Evolutionary conservation across 2,329 filamentous ascomycete genomes (phyloP).

Genomic region (Didymellaceae sp.): DNA sequence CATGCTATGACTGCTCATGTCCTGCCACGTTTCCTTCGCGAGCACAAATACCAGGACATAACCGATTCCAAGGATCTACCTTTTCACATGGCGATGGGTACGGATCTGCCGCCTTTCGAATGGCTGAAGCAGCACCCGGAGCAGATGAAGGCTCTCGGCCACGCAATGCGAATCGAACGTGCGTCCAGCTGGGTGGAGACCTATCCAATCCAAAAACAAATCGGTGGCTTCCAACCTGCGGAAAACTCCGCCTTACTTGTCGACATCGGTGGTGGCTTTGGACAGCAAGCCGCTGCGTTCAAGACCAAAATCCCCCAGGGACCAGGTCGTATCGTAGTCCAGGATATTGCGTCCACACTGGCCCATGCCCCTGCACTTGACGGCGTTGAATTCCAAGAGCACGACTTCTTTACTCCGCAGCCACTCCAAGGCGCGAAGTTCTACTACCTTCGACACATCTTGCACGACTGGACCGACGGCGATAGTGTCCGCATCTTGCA

Average conservation of each 20-base stretch:
- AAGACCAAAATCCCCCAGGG: slow-evolving; percentile 24
- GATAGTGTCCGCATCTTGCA: slow-evolving; percentile 37
- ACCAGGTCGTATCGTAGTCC: slow-evolving; percentile 30
- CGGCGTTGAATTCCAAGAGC: slow-evolving; percentile 36
- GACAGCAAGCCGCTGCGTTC: slow-evolving; percentile 34
- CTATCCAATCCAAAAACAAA: slow-evolving; percentile 26
- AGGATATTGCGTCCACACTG: slow-evolving; percentile 37
- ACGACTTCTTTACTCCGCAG: slow-evolving; percentile 45
- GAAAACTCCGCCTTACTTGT: slow-evolving; percentile 33
- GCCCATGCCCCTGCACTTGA: slow-evolving; percentile 18
- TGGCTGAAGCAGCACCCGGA: slow-evolving; percentile 35
- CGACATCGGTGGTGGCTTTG: slow-evolving; percentile 44
- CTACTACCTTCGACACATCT: slow-evolving; percentile 42
- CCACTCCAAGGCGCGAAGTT: slow-evolving; percentile 38
- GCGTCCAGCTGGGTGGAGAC: slow-evolving; percentile 27
- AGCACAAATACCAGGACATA: slow-evolving; percentile 36
- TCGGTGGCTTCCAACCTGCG: slow-evolving; percentile 22
- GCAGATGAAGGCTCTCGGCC: slow-evolving; percentile 37
- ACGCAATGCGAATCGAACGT: slow-evolving; percentile 37
- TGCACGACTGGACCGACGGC: slow-evolving; percentile 45
- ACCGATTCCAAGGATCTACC: slow-evolving; percentile 32
- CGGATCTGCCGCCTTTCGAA: slow-evolving; percentile 36
- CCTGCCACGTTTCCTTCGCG: slow-evolving; percentile 40
- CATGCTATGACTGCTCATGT: slow-evolving; percentile 30
- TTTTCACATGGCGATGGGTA: slow-evolving; percentile 36